Conservation (phyloP, 306 rosid genomes). For the Malus domestica region ASM211411v1 NC_041794.1:610001-610500, state of each 20-base stretch:
- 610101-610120: neutral
- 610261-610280: neutral
- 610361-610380: conserved; percentile 57
- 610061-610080: conserved; percentile 77
- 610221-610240: neutral
- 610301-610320: conserved; percentile 26
- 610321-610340: conserved; percentile 50
- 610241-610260: neutral
- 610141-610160: no score
- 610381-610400: conserved; percentile 20
- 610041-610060: conserved; percentile 81
- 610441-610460: conserved; percentile 54
- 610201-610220: neutral
- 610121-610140: neutral
- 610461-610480: conserved; percentile 1
- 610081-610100: conserved; percentile 12
- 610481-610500: neutral
- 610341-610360: conserved; percentile 65
- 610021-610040: conserved; percentile 63
- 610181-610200: neutral
- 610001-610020: conserved; percentile 74
- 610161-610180: neutral
- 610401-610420: conserved; percentile 38
- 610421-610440: conserved; percentile 42
- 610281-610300: neutral